Conservation (phyloP, 306 rosid genomes). For the Casuarina equisetifolia region DNA sequence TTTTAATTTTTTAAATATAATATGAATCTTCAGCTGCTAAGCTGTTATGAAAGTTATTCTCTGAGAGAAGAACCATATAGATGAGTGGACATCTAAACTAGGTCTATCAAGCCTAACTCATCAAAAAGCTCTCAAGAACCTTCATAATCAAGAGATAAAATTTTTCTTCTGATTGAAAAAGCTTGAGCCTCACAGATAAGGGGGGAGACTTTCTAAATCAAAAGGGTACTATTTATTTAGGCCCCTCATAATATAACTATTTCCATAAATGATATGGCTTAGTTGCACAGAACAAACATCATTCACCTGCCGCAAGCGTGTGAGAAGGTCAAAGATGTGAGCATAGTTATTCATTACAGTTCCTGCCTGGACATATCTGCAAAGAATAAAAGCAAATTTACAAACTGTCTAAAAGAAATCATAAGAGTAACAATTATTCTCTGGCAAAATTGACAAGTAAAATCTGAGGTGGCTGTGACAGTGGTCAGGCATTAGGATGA, state of each 20-base stretch:
- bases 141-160: not conserved
- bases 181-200: not conserved
- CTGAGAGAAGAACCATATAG: not conserved
- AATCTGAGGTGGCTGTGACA: no score
- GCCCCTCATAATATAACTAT: not conserved
- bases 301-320: conserved; percentile 84
- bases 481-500: no score
- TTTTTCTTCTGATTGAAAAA: not conserved
- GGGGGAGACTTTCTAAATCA: not conserved
- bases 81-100: not conserved
- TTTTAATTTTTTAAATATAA: not conserved
- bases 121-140: not conserved
- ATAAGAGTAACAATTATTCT: not conserved
- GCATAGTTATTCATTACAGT: conserved; percentile 73
- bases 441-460: not conserved
- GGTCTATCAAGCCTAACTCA: not conserved
- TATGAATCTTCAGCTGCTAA: not conserved
- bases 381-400: conserved; percentile 33
- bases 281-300: not conserved
- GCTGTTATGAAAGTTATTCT: not conserved
- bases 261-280: not conserved
- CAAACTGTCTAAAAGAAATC: not conserved
- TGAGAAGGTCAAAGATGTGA: conserved; percentile 95
- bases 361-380: conserved; percentile 70
- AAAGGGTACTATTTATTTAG: not conserved